Base-by-base conservation (phyloP, 2,329 filamentous ascomycete genomes). In the Aspergillus pseudoglaucus region DNA sequence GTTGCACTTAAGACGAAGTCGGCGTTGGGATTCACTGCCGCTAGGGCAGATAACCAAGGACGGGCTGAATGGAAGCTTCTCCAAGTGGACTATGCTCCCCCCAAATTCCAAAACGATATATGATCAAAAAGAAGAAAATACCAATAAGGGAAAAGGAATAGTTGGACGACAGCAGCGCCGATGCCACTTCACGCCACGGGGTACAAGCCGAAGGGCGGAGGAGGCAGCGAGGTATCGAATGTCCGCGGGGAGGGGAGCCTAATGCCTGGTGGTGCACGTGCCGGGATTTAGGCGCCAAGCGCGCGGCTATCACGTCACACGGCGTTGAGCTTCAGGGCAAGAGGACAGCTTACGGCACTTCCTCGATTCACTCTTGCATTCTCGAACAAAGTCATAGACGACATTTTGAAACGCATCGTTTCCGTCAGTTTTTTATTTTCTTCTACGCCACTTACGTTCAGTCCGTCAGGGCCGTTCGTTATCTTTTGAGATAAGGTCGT, bases 291-390 rank as follows among this genome's bases (percentile, higher is more conserved):
- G 17, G 15, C 37, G 45, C 37, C 44, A 56, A 44, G 53, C 55
- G 55, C 55, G 55, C 56, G 55, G 44, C 32, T 54, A 50, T 22
- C 17, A 47, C 56, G 57, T 53, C 51, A 51, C 52, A 18, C 37
- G 37, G 48, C 47, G 44, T 57, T 58, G 58, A 56, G 51, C 48
- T 57, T 35, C 42, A 32, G 27, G 37, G 32, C 33, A 38, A 52
- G 51, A 52, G 50, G 49, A 48, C 56, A 58, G 49, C 53, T 54
- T 38, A 18, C 25, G 23, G 20, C 7, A 17, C 42, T n/a, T n/a
- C 17, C 17, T 22, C 37, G 37, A 39, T 39, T 22, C 30, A 23
- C 27, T 17, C 44, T 20, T 32, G 17, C 27, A 30, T 12, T 30
- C 12, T 30, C 25, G 27, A 41, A 40, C 35, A 15, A 42, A 37